Evolutionary conservation across 495 filamentous ascomycete species (phyloP), one percentile per base, ranked within the genome.

Genomic region (Acidiella bohemica): DNA sequence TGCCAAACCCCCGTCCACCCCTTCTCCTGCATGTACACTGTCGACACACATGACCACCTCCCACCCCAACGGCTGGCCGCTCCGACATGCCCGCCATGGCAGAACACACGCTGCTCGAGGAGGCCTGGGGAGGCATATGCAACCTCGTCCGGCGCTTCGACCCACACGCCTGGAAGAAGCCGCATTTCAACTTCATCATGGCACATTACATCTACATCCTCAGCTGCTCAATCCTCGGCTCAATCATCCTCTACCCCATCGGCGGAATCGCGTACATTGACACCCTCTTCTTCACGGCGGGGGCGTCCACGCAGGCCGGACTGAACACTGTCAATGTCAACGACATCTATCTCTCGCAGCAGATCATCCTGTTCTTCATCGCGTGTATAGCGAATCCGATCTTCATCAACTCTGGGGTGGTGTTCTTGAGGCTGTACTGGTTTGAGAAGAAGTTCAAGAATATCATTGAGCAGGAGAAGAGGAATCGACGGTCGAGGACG

Each of bases 351-450:
- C 75, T 80, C 5, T 92, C 83, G 47, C 85, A 92, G 53, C 90
- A 80, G 57, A 62, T 67, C 39, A 51, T 82, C 23, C 60, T 82
- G 16, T 61, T 80, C 1, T 59, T 80, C 0, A 47, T 87, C 17
- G 73, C 80, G 4, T 60, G 48, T 46, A 29, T 63, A 20, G 54
- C 49, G 23, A 97, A 85, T 31, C 90, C 90, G 2, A 94, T 97
- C 44, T 80, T 82, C 40, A 88, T 97, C 59, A 75, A 93, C 56
- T 70, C 78, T 5, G 78, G 73, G 22, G 80, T 96, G 21, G 88
- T 96, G 0, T 92, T 92, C 50, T 65, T 96, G 16, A 81, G 90
- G 2, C 64, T 96, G 4, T 93, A 93, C 61, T 96, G 87, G 88
- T 97, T 97, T 52, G 87, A 96, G 62, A 93, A 87, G 55, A 73